Conservation (phyloP, 2,329 filamentous ascomycete species). For the Penicillium sp. region DNA sequence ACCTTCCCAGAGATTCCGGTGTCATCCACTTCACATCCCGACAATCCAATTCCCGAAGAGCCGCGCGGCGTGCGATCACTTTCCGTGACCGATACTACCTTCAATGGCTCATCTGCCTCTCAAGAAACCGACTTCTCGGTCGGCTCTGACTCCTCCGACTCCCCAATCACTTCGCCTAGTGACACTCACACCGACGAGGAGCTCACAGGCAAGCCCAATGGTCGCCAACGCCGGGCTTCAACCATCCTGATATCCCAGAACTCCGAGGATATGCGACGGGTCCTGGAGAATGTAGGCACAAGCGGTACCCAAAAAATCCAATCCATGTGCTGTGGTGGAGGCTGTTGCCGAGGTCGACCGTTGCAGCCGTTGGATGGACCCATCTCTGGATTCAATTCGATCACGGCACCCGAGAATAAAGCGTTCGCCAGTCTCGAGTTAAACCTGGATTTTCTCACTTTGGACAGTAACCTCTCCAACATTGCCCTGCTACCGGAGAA, state of each 20-base stretch:
- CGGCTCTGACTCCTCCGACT: conserved; percentile 47
- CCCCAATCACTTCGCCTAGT: conserved; percentile 48
- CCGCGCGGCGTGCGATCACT: conserved; percentile 47
- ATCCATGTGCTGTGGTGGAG: conserved; percentile 69
- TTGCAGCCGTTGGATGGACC: conserved; percentile 53
- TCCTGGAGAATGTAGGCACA: conserved; percentile 60
- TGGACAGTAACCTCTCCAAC: conserved; percentile 72
- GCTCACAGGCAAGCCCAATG: conserved; percentile 27
- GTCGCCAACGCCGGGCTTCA: conserved; percentile 51
- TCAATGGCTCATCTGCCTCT: conserved; percentile 39
- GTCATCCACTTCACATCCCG: conserved; percentile 53
- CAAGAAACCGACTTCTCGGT: conserved; percentile 43
- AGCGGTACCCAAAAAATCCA: conserved; percentile 65
- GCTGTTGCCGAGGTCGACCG: conserved; percentile 66
- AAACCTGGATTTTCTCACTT: conserved; percentile 74
- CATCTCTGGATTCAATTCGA: conserved; percentile 52
- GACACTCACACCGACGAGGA: conserved; percentile 48
- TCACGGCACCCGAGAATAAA: conserved; percentile 69
- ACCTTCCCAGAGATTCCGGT: conserved; percentile 42
- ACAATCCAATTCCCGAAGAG: conserved; percentile 57
- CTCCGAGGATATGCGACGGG: conserved; percentile 62
- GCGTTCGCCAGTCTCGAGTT: conserved; percentile 82
- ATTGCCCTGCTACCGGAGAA: conserved; percentile 75
- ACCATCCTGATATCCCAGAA: conserved; percentile 62
- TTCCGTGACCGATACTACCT: conserved; percentile 42